phyloP scores from a whole-genome alignment of 306 rosid genomes.

The Inga oerstediana region DNA sequence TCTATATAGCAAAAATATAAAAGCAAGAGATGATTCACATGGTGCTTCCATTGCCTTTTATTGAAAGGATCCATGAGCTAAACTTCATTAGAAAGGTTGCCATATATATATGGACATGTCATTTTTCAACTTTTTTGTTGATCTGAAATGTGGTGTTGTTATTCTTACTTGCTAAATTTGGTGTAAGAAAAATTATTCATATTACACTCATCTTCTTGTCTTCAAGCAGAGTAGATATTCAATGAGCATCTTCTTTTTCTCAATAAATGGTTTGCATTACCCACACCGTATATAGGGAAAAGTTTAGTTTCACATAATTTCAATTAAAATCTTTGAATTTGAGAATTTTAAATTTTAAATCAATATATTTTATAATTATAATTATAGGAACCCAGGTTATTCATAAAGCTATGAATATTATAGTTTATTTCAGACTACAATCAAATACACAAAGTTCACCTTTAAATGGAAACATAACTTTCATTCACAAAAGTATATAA shows the following conservation, averaged over 20 bases:
- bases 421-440: neutral
- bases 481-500: neutral
- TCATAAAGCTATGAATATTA: too few relatives aligned
- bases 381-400: neutral
- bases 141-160: conserved; percentile 22
- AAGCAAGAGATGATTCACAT: neutral
- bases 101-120: neutral
- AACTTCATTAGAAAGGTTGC: neutral
- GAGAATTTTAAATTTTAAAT: too few relatives aligned
- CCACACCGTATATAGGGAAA: neutral
- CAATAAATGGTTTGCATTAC: neutral
- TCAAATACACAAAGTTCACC: neutral
- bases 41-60: conserved; percentile 12
- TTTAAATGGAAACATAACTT: too few relatives aligned
- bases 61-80: conserved; percentile 26
- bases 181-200: conserved; percentile 15
- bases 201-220: conserved; percentile 42
- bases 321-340: neutral
- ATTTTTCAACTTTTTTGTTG: neutral
- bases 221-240: neutral
- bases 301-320: neutral
- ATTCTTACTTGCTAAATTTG: conserved; percentile 23
- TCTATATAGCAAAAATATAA: neutral
- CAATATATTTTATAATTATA: too few relatives aligned
- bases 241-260: conserved; percentile 26